Conservation (phyloP, 169 alveolate genomes). For the Plasmodium gonderi region DNA sequence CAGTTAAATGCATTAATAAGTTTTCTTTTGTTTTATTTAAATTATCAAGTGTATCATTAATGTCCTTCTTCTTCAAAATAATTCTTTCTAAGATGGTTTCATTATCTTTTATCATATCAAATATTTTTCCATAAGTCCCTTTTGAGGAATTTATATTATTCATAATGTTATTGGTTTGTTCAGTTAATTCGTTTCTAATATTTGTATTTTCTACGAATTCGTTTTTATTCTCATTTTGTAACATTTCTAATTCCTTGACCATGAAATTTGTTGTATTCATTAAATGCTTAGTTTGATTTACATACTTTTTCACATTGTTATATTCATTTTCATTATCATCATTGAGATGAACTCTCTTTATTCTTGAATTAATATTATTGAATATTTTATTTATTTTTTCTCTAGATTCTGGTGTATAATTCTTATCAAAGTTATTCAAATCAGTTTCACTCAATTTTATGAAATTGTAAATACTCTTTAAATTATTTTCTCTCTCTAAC, state of each 20-base stretch:
- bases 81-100: background rate
- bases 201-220: background rate
- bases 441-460: background rate
- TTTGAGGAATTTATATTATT: background rate
- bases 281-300: background rate
- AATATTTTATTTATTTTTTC: conserved; percentile 9
- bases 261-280: background rate
- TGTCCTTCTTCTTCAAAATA: background rate
- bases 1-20: background rate
- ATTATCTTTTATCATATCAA: background rate
- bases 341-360: background rate
- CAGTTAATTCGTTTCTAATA: background rate
- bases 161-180: background rate
- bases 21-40: background rate
- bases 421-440: background rate
- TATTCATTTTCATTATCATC: background rate
- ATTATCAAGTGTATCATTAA: background rate
- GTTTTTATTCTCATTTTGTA: background rate
- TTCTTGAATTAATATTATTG: background rate
- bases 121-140: background rate
- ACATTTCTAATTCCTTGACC: background rate
- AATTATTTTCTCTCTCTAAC: background rate
- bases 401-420: background rate
- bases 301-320: background rate
- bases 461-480: background rate